Base-by-base conservation (phyloP, 768 basidiomycete genomes). In the Neoboletus subvelutipes region DNA sequence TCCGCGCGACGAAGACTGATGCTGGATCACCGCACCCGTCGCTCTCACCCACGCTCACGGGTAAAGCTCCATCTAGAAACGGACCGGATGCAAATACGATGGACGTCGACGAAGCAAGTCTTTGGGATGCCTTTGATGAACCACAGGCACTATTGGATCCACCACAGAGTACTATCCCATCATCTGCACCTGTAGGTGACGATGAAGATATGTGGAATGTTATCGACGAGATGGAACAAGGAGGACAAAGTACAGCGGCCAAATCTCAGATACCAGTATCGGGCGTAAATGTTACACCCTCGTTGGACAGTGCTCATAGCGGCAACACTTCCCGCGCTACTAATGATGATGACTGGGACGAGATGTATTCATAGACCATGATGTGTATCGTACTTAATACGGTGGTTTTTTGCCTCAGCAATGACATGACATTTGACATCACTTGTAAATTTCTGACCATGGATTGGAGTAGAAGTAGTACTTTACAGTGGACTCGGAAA, bases 191-290 rank as follows among this genome's bases (percentile, higher is more conserved):
- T 2, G 53, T 37, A 24, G 68, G 73, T 17, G 81, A 83, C 7
- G 85, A 88, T 34, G 82, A 83, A 41, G 88, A 89, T 7, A 82
- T 90, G 80, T 91, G 91, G 85, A 80, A 85, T 60, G 76, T 87
- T 41, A 73, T 90, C 52, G 65, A 79, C 40, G 83, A 88, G 65
- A 71, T 84, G 34, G 85, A 83, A 68, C 67, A 57, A 57, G 64
- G 45, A 18, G 55, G 54, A 29, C 56, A 41, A 43, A 55, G 55
- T 6, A 61, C 48, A 45, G 28, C 39, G 15, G 20, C 34, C 47
- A 39, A 54, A 37, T 36, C 46, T 9, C 66, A 59, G 39, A 60
- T 66, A 58, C 64, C 71, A 56, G 49, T 68, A 41, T 66, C 71
- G 28, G 59, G 69, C 6, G 65, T 66, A 17, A 63, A 55, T 17